Evolutionary conservation across 2,329 filamentous ascomycete species (phyloP), one percentile per base, ranked within the genome.

Genomic region (Cladosporium halotolerans): DNA sequence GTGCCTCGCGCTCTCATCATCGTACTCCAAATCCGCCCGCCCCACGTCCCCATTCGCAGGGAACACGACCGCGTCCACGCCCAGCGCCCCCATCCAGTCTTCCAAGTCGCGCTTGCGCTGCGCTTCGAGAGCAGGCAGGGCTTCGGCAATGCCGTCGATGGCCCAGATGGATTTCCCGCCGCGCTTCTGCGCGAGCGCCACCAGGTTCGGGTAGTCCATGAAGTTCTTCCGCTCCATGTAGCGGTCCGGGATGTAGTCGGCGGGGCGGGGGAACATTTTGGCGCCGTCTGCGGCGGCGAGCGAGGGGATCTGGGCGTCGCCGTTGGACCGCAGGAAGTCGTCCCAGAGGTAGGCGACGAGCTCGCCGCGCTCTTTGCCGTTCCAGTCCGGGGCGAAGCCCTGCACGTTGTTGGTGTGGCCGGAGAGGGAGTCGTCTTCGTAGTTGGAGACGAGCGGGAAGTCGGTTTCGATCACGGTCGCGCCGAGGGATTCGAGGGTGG

Each of bases 341-440:
- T 80, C 72, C 78, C 78, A 80, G 0, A 73, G 71, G 57, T 75
- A 73, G 1, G 77, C 75, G 2, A 79, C 73, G 1, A 79, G 65
- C n/a, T 72, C 65, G 16, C 75, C 69, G 52, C 76, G 69, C 58
- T 79, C 77, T 23, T 72, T 69, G 45, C 61, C 63, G 38, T 74
- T 72, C 76, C 76, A 79, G 52, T 72, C 68, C 1, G 70, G 66
- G 1, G 74, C 72, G 31, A 73, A 68, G 4, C 71, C 67, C 0
- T 64, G 60, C 9, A 76, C 70, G 23, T 75, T 75, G 49, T 73
- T 73, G 4, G 70, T 57, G 42, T 68, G 64, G 2, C 63, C 61
- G 0, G 67, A 66, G 4, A 60, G 19, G 0, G 66, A 64, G 50
- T 70, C 68, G 34, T 73, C 70, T 53, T 76, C 73, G 57, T 75